Evolutionary conservation across 345 rosid species (phyloP).

Genomic region (Aegle marmelos): DNA sequence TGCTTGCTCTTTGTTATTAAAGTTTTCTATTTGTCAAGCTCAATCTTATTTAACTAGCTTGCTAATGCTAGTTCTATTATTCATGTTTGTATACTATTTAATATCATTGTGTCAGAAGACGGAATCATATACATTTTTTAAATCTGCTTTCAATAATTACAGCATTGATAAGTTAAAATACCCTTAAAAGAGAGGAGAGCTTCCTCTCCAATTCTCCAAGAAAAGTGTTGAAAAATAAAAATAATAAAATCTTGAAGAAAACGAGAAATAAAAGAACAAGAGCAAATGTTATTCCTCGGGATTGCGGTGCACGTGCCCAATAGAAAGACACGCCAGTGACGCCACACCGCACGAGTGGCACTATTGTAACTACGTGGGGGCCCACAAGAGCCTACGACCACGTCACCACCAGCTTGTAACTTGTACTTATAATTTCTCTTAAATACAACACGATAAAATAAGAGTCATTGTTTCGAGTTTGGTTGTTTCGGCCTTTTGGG

Average conservation of each 20-base stretch:
- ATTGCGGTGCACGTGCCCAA: slow-evolving; percentile 39
- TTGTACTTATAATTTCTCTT: not conserved
- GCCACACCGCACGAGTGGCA: slow-evolving; percentile 42
- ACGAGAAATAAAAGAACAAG: not conserved
- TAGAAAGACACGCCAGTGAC: not conserved
- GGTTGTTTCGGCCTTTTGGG: not conserved
- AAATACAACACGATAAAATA: slow-evolving; percentile 22
- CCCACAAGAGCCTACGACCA: slow-evolving; percentile 1
- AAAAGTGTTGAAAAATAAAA: too few relatives aligned
- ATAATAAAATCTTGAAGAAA: not conserved
- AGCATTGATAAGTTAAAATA: not conserved
- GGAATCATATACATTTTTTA: not conserved
- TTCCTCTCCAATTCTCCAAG: not conserved
- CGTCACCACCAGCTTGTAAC: slow-evolving; percentile 17
- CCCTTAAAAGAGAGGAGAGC: not conserved
- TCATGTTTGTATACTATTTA: not conserved
- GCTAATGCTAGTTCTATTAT: too few relatives aligned
- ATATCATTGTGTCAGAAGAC: not conserved
- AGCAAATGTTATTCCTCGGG: slow-evolving; percentile 5
- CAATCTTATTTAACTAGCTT: too few relatives aligned
- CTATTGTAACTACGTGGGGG: slow-evolving; percentile 2
- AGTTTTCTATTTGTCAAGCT: too few relatives aligned
- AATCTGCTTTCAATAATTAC: not conserved
- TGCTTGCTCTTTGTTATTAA: too few relatives aligned
- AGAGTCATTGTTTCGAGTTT: slow-evolving; percentile 18